A percentile compares a stretch with the other conserved stretches of the same genome.
Evolutionary conservation across 352 stramenopile species (phyloP).

Genomic region (Globisporangium alternatum): DNA sequence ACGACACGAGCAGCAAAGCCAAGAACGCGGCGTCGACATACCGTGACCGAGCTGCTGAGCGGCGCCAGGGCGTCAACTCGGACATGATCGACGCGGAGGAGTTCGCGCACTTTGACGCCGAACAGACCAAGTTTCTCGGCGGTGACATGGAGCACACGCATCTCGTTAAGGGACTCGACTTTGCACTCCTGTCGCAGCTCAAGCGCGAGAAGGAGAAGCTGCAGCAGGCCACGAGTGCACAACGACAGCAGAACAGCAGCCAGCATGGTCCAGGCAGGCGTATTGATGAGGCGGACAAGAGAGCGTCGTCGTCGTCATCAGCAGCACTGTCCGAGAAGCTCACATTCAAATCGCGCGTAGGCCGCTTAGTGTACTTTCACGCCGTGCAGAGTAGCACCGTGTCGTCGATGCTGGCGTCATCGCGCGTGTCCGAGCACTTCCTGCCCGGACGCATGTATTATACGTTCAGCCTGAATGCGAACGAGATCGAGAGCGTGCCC

Average conservation of each 20-base stretch:
- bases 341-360: conserved; percentile 59
- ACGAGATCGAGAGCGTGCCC: conserved; percentile 48
- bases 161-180: conserved; percentile 89
- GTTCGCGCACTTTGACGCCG: conserved; percentile 50
- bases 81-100: conserved; percentile 54
- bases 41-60: conserved; percentile 67
- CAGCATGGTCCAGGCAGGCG: not conserved
- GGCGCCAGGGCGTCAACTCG: conserved; percentile 29
- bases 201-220: conserved; percentile 76
- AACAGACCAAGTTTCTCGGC: conserved; percentile 83
- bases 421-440: conserved; percentile 60
- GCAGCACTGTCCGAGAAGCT: conserved; percentile 23
- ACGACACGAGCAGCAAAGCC: not conserved
- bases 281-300: not conserved
- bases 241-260: conserved; percentile 16
- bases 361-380: conserved; percentile 64
- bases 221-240: conserved; percentile 22
- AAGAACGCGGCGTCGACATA: conserved; percentile 25
- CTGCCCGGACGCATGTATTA: conserved; percentile 75
- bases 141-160: conserved; percentile 86
- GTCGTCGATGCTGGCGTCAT: conserved; percentile 1
- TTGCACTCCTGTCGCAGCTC: conserved; percentile 81
- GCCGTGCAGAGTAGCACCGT: conserved; percentile 40
- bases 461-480: conserved; percentile 48
- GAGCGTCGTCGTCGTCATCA: not conserved